Evolutionary conservation across 1,284 basidiomycete genomes (phyloP), one percentile per base, ranked within the genome.

Genomic region (Fomes fomentarius): DNA sequence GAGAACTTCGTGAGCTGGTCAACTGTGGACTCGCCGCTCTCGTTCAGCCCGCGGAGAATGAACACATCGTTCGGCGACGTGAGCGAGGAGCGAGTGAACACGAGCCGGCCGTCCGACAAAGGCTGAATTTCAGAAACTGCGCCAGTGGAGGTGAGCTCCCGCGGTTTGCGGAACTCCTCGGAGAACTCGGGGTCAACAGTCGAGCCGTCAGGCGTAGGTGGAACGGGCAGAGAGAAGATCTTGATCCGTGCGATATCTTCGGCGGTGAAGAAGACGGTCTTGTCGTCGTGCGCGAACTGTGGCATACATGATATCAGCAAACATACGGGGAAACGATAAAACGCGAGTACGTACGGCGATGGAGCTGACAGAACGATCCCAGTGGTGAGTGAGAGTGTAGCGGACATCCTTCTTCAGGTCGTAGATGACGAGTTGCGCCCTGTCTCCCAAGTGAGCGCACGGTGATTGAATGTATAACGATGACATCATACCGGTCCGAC

Each of bases 251-350:
- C 93, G 48, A 82, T 72, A 61, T 94, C 90, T 34, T 90, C 91
- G 0, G 87, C 87, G 1, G 85, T 83, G 55, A 93, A 74, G 70
- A 89, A 92, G 35, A 96, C 68, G 45, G 83, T 80, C 15, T 80
- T 73, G 30, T 85, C 88, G 52, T 89, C 85, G 58, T 80, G 75
- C 0, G 87, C 85, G 79, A 94, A 96, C 85, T 91, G n/a, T n/a
- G 37, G 7, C 55, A 11, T 2, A 26, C 43, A 19, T 34, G 22
- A 6, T 34, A 39, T 24, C 25, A 17, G 34, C 39, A 35, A 25
- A 47, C 26, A 19, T 14, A 19, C n/a, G 15, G 19, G 15, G 8
- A 24, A 19, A 2, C 33, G 41, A 9, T 15, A 14, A 41, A 10
- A 30, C 22, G 46, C 28, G 15, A 26, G 45, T 11, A 66, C 77